Conservation (phyloP, 805 yeast genomes). For the Saccharomycopsis amapae region DNA sequence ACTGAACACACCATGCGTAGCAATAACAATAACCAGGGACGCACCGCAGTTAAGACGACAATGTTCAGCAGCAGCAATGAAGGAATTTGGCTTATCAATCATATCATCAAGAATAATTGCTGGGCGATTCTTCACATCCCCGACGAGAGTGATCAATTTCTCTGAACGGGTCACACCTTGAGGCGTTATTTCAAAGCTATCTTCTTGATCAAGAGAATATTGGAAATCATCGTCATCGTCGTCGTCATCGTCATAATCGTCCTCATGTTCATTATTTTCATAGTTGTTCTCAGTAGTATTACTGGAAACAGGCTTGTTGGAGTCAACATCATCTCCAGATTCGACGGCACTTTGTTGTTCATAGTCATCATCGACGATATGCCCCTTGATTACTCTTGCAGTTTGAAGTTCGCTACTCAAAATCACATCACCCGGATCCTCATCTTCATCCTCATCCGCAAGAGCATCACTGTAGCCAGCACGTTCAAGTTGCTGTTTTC, state of each 20-base stretch:
- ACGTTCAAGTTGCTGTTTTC: slow-evolving; percentile 28
- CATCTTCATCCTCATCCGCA: slow-evolving; percentile 32
- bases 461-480: slow-evolving; percentile 17
- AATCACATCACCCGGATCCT: slow-evolving; percentile 59
- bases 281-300: not conserved
- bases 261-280: not conserved
- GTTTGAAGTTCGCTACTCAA: slow-evolving; percentile 81
- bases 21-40: slow-evolving; percentile 77
- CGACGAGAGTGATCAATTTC: slow-evolving; percentile 90
- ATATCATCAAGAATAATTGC: slow-evolving; percentile 95
- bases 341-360: slow-evolving; percentile 61
- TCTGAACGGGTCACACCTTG: slow-evolving; percentile 42
- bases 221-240: slow-evolving; percentile 30
- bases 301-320: slow-evolving; percentile 25
- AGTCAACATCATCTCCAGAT: slow-evolving; percentile 82
- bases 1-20: slow-evolving; percentile 93
- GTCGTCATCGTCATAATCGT: slow-evolving; percentile 56
- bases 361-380: slow-evolving; percentile 85
- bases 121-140: slow-evolving; percentile 86
- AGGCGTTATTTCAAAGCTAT: slow-evolving; percentile 8
- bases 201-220: slow-evolving; percentile 36
- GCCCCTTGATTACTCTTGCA: slow-evolving; percentile 94
- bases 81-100: slow-evolving; percentile 92
- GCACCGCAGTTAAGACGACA: slow-evolving; percentile 96
- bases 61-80: slow-evolving; percentile 97